Evolutionary conservation across 768 basidiomycete genomes (phyloP).

Genomic region (Leccinum rimulosum): DNA sequence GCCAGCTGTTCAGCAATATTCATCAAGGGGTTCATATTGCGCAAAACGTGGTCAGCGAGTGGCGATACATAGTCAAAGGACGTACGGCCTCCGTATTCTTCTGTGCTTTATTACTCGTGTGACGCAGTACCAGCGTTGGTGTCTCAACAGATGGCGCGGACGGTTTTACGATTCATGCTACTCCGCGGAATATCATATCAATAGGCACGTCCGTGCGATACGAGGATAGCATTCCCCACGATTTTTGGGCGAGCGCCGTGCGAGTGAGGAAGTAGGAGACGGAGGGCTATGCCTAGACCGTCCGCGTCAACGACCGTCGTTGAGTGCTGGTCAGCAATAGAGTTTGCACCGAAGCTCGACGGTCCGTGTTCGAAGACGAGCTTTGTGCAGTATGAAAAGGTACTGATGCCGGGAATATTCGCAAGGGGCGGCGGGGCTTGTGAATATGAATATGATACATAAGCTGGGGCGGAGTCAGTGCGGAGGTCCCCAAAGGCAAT

Average conservation of each 20-base stretch:
- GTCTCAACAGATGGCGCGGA: neutral
- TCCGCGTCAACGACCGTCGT: conserved; percentile 3
- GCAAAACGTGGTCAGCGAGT: neutral
- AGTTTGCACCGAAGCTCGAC: conserved; percentile 9
- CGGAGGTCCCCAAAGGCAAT: conserved; percentile 11
- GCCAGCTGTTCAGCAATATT: neutral
- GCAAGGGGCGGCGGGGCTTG: neutral
- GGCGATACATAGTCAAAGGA: neutral
- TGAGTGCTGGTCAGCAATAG: conserved; percentile 12
- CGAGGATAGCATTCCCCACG: conserved; percentile 3
- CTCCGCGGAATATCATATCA: neutral
- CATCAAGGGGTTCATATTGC: neutral
- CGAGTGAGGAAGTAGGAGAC: neutral
- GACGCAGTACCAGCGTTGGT: neutral
- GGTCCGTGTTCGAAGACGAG: neutral
- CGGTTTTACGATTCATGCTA: neutral
- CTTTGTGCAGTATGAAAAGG: neutral
- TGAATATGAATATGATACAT: neutral
- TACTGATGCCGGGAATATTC: neutral
- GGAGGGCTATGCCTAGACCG: conserved; percentile 4
- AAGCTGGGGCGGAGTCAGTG: conserved; percentile 1
- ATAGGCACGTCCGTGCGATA: neutral
- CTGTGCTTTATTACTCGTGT: conserved; percentile 6
- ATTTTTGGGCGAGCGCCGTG: conserved; percentile 1
- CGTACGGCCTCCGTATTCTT: conserved; percentile 8